Percentiles rank a stretch among this genome's conserved stretches.
phyloP scores from a whole-genome alignment of 805 yeast genomes.

The Yamadazyma sp. region DNA sequence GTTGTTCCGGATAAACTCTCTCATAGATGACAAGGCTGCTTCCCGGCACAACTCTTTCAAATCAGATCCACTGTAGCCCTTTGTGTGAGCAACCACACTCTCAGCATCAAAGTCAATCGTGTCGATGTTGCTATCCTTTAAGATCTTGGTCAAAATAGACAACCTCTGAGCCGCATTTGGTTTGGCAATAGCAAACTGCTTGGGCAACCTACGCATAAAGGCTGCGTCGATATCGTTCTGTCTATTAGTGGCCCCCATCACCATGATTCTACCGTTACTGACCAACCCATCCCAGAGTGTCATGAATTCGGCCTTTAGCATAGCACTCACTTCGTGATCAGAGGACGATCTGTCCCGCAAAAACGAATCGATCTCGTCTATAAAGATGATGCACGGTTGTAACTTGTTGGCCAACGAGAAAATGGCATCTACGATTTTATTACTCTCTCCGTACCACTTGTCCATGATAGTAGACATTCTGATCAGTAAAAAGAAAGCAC shows the following conservation, averaged over 20 bases:
- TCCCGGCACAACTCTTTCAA: conserved; percentile 88
- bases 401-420: conserved; percentile 86
- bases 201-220: conserved; percentile 89
- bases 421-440: conserved; percentile 89
- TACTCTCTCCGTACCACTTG: conserved; percentile 96
- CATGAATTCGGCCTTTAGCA: conserved; percentile 95
- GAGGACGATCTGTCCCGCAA: conserved; percentile 77
- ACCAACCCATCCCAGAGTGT: conserved; percentile 93
- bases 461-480: conserved; percentile 94
- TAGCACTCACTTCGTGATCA: conserved; percentile 95
- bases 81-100: conserved; percentile 59
- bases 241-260: conserved; percentile 93
- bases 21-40: conserved; percentile 86
- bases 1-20: conserved; percentile 75
- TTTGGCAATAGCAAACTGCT: conserved; percentile 73
- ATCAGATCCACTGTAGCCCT: conserved; percentile 81
- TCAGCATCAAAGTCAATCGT: conserved; percentile 55
- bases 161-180: conserved; percentile 70
- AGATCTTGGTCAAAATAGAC: conserved; percentile 66
- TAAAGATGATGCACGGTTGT: conserved; percentile 92
- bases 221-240: conserved; percentile 91
- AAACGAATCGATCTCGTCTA: conserved; percentile 95
- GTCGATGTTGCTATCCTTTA: conserved; percentile 65
- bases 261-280: conserved; percentile 75
- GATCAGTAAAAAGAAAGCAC: conserved; percentile 86